Base-by-base conservation (phyloP, 2,329 filamentous ascomycete species). In the Talaromyces sp. region DNA sequence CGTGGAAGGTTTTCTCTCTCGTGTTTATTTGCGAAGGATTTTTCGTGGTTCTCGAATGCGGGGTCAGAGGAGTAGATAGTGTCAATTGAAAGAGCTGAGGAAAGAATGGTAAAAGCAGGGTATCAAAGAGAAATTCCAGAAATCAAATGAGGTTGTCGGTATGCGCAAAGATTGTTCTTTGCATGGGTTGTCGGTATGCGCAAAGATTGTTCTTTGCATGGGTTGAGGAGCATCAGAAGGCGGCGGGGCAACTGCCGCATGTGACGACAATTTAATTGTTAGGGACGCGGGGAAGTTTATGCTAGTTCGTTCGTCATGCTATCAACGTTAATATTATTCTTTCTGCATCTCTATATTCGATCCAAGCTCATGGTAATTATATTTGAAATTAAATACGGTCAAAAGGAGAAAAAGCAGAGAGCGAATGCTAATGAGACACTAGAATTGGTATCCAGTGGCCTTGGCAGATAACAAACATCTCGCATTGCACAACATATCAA, bases 271-370 rank as follows among this genome's bases (percentile, higher is more conserved):
- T 57, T 36, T 36, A 36, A 36, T 36, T 36, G 10, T 39, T 56
- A 57, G 9, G n/a, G n/a, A 59, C 69, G 69, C 70, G 70, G 70
- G 68, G 69, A 67, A 66, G n/a, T 47, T 47, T 47, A 25, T 44
- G 44, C 44, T 25, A 25, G 22, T 25, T 47, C 10, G 9, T 47
- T 47, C 44, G 19, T 22, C 22, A 25, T 47, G 9, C n/a, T 19
- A 25, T 47, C 44, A 47, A 47, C 19, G 17, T n/a, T 39, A 17
- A n/a, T n/a, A n/a, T 9, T n/a, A 15, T 39, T 39, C 36, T 39
- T 39, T 39, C 36, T n/a, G 5, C 17, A 39, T 17, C 36, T n/a
- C 17, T n/a, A 15, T 39, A n/a, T n/a, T 17, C 17, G 2, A 39
- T 39, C 4, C 3, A n/a, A 39, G n/a, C 15, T 6, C 4, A 39